Evolutionary conservation across 257 asterid species (phyloP), one percentile per base, ranked within the genome.

Genomic region (Solanum chilense): DNA sequence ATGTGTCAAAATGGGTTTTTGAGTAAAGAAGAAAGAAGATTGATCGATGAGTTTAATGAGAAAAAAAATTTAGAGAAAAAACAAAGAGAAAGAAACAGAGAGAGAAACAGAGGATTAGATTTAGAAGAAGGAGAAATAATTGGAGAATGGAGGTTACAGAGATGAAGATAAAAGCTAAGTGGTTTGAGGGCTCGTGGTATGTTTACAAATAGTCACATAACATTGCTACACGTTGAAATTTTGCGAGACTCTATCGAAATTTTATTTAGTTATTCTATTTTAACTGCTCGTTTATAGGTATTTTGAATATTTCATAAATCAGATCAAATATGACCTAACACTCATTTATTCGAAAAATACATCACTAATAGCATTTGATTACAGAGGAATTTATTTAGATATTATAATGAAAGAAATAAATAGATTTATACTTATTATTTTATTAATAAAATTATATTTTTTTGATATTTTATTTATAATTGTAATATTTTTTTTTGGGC

Each of bases 161-260:
- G 93, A 90, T 89, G 88, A 94, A 82, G 94, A 92, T 88, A 90
- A 92, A 89, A 71, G 87, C 60, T 5, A 68, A 58, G 78, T 41
- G 92, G 64, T 87, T 33, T 35, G 86, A 89, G 92, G 89, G 89
- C 90, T 91, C 91, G 91, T 95, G 97, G 94, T 93, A 81, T 94
- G 97, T 91, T 89, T 89, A 89, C 87, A 78, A 91, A 87, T 87
- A 86, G 88, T 84, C 86, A 42, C 33, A 44, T 37, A 75, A 85
- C 83, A 41, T 21, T 6, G 9, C 23, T 27, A 44, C 1, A 0
- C 1, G 6, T 49, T 0, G 0, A 52, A 52, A 56, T 16, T 52
- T 52, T 16, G 4, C 6, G 23, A 15, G 3, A 16, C 2, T 52
- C 23, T 52, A 14, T 5, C 0, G 0, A 47, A 47, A 13, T 4